phyloP scores from a whole-genome alignment of 2,329 filamentous ascomycete species.

The Fusarium nelsonii region DNA sequence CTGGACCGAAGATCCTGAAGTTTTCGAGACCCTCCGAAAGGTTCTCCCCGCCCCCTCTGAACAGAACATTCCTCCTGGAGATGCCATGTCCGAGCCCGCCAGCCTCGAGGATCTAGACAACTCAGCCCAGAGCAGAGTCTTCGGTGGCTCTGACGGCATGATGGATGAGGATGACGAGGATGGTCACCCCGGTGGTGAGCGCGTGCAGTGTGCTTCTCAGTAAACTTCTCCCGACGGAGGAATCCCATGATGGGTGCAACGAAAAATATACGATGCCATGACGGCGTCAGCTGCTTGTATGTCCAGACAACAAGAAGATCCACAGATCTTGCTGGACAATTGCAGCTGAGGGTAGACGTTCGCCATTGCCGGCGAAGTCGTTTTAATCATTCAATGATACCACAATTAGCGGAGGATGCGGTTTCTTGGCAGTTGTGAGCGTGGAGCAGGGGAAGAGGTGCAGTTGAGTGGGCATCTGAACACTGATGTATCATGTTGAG shows the following conservation, averaged over 20 bases:
- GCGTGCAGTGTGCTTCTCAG: constrained; percentile 89
- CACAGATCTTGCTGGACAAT: constrained; percentile 12
- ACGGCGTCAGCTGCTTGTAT: constrained; percentile 32
- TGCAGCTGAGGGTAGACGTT: constrained; percentile 40
- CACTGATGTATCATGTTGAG: constrained; percentile 42
- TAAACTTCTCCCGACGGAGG: constrained; percentile 61
- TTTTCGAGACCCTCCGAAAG: constrained; percentile 83
- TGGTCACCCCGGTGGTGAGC: constrained; percentile 78
- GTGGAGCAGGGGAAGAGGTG: constrained; percentile 17
- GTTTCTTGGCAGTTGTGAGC: constrained; percentile 24
- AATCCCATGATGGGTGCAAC: constrained; percentile 23
- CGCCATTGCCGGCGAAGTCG: constrained; percentile 31
- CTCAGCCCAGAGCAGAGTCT: constrained; percentile 72
- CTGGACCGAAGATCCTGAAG: constrained; percentile 73
- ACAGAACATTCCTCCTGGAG: constrained; percentile 76
- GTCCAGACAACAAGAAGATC: constrained; percentile 16
- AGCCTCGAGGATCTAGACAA: constrained; percentile 87
- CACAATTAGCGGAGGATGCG: constrained; percentile 40
- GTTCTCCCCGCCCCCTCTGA: constrained; percentile 80
- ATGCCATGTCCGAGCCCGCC: constrained; percentile 92
- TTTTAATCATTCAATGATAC: constrained; percentile 49
- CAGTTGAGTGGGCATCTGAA: constrained; percentile 32
- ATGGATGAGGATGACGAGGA: constrained; percentile 85
- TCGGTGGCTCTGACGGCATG: constrained; percentile 68
- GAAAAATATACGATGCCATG: constrained; percentile 32